A percentile compares a stretch with the other conserved stretches of the same genome.
phyloP scores from a whole-genome alignment of 176 grass and related monocot species.

The Tuctoria greenei region DNA sequence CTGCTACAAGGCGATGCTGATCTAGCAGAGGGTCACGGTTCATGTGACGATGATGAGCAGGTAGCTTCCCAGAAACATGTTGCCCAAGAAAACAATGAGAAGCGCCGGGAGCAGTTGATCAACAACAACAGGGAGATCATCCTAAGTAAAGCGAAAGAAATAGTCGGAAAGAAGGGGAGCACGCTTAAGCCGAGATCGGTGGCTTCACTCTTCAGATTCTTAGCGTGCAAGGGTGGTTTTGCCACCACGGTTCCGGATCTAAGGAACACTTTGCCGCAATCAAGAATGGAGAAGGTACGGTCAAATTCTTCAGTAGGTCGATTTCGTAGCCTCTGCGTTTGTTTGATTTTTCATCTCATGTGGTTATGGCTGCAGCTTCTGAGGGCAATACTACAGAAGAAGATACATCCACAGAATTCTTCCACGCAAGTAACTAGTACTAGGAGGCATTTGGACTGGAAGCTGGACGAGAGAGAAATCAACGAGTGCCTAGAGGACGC shows the following conservation, averaged over 20 bases:
- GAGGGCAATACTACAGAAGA: slow-evolving; percentile 77
- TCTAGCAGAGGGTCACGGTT: slow-evolving; percentile 29
- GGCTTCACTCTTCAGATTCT: slow-evolving; percentile 57
- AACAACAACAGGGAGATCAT: slow-evolving; percentile 46
- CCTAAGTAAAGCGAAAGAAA: slow-evolving; percentile 51
- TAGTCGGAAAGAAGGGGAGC: slow-evolving; percentile 34
- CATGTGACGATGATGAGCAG: slow-evolving; percentile 25
- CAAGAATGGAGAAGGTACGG: slow-evolving; percentile 83
- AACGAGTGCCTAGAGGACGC: slow-evolving; percentile 38
- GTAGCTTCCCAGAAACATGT: slow-evolving; percentile 22
- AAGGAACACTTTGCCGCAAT: slow-evolving; percentile 60
- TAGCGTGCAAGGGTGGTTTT: slow-evolving; percentile 65
- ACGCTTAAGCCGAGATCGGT: slow-evolving; percentile 59
- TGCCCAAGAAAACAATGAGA: slow-evolving; percentile 25
- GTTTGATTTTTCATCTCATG: slow-evolving; percentile 3
- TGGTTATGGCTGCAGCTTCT: slow-evolving; percentile 46
- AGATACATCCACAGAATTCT: slow-evolving; percentile 70
- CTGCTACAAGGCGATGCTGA: slow-evolving; percentile 39
- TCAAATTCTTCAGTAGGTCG: not conserved
- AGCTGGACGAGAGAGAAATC: slow-evolving; percentile 45
- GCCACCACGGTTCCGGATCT: slow-evolving; percentile 37
- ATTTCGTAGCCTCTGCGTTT: not conserved
- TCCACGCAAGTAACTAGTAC: slow-evolving; percentile 32
- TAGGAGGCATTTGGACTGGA: slow-evolving; percentile 52
- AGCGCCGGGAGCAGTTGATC: slow-evolving; percentile 22